These are phyloP conservation scores for Lipomyces orientalis DNA, from an alignment of 805 yeast species.

Conservation along the genomic window DNA sequence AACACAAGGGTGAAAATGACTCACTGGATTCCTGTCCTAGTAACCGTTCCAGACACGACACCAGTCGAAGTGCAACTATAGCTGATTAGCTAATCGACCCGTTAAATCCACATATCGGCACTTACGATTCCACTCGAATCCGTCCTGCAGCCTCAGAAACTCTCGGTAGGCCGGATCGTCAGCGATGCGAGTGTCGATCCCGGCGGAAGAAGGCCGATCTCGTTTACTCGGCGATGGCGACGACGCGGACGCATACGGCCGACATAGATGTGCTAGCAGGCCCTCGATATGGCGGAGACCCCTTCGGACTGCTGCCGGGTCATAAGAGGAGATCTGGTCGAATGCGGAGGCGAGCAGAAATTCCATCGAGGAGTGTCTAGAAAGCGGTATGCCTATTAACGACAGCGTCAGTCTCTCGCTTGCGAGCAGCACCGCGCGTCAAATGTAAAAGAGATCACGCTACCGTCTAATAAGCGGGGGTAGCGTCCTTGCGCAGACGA, in stretches of 20 bases:
- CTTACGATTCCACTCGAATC: conserved; percentile 58
- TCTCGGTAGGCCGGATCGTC: conserved; percentile 40
- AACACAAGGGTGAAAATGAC: neutral
- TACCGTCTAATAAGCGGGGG: neutral
- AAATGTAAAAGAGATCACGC: neutral
- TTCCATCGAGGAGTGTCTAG: conserved; percentile 31
- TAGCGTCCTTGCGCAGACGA: neutral
- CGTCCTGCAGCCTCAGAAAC: conserved; percentile 57
- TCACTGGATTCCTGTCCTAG: conserved; percentile 24
- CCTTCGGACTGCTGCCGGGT: conserved; percentile 34
- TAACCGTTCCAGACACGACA: conserved; percentile 35
- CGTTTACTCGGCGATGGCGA: neutral
- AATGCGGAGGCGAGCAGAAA: conserved; percentile 33
- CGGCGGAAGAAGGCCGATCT: neutral
- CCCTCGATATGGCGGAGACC: conserved; percentile 39
- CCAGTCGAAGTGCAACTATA: conserved; percentile 38
- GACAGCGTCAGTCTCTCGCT: neutral
- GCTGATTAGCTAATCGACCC: neutral
- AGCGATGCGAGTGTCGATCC: conserved; percentile 22
- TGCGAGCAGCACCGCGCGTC: neutral
- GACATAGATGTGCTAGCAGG: conserved; percentile 34
- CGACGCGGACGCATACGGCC: conserved; percentile 13
- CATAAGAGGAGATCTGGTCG: conserved; percentile 36
- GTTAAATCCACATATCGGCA: conserved; percentile 34
- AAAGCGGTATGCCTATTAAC: neutral